Percentiles rank a stretch among this genome's conserved stretches.
These are phyloP conservation scores for Kuraishia capsulata DNA, from an alignment of 805 yeast species.

Conservation along the genomic window DNA sequence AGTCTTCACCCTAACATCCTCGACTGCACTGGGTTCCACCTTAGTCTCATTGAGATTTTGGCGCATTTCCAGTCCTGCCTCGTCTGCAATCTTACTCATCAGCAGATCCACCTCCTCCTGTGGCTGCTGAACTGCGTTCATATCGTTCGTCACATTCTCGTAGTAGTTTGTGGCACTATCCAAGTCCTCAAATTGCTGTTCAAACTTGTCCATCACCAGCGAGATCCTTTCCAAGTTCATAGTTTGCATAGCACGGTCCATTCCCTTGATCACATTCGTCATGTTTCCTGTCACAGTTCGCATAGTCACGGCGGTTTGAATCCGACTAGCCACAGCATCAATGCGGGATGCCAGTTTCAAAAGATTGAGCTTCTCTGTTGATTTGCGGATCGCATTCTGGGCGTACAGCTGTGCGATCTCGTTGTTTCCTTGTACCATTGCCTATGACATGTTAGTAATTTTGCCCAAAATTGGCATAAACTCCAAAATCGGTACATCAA, in stretches of 20 bases:
- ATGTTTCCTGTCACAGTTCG: slow-evolving; percentile 88
- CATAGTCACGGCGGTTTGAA: slow-evolving; percentile 98
- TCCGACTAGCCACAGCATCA: slow-evolving; percentile 93
- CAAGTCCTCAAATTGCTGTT: slow-evolving; percentile 88
- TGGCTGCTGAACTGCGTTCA: slow-evolving; percentile 84
- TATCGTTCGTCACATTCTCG: slow-evolving; percentile 80
- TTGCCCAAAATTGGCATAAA: too few species aligned
- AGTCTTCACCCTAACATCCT: slow-evolving; percentile 21
- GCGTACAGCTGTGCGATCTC: slow-evolving; percentile 94
- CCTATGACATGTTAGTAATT: too few species aligned
- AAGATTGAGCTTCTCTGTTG: slow-evolving; percentile 76
- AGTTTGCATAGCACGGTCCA: slow-evolving; percentile 92
- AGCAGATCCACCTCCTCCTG: slow-evolving; percentile 91
- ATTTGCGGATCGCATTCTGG: slow-evolving; percentile 88
- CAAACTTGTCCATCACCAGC: slow-evolving; percentile 94
- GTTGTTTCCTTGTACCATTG: slow-evolving; percentile 72
- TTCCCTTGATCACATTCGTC: slow-evolving; percentile 87
- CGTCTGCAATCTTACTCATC: slow-evolving; percentile 91
- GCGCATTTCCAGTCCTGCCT: slow-evolving; percentile 88
- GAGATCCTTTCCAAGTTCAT: slow-evolving; percentile 94
- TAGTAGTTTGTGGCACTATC: slow-evolving; percentile 92
- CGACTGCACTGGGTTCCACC: slow-evolving; percentile 37
- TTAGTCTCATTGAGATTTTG: slow-evolving; percentile 70
- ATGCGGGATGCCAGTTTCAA: slow-evolving; percentile 79
- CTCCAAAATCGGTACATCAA: too few species aligned